These are phyloP conservation scores for Ogataea ganodermae DNA, from an alignment of 805 yeast genomes.

Conservation along the genomic window DNA sequence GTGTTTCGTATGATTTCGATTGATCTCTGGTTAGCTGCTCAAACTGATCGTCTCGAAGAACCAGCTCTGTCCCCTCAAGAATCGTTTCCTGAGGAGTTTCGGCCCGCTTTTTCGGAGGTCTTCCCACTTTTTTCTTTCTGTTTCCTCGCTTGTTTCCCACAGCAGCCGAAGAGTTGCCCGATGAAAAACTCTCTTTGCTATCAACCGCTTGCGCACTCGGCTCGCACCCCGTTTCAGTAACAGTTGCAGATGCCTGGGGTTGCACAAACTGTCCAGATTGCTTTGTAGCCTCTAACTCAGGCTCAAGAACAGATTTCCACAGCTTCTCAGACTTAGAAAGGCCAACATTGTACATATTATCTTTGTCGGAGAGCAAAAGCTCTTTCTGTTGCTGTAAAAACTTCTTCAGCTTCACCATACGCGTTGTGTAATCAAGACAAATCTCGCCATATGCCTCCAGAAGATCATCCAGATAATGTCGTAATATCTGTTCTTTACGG, in stretches of 20 bases:
- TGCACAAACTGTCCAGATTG: background rate
- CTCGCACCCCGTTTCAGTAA: no score
- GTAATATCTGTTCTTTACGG: constrained; percentile 27
- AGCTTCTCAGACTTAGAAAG: constrained; percentile 34
- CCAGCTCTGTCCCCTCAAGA: constrained; percentile 35
- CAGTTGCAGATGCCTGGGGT: background rate
- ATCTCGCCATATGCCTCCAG: constrained; percentile 31
- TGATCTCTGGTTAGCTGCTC: constrained; percentile 28
- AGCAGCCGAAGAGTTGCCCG: constrained; percentile 6
- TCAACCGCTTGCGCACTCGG: background rate
- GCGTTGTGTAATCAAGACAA: constrained; percentile 28
- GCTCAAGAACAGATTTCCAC: constrained; percentile 29
- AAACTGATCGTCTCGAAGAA: constrained; percentile 38
- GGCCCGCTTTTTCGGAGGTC: background rate
- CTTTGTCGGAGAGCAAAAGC: constrained; percentile 28
- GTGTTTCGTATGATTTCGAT: constrained; percentile 29
- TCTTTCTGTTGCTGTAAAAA: constrained; percentile 35
- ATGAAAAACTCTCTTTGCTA: constrained; percentile 5
- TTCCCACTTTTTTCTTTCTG: constrained; percentile 5
- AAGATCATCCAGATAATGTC: constrained; percentile 28
- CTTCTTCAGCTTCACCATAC: constrained; percentile 36
- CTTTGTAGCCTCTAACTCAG: background rate
- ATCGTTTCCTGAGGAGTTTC: constrained; percentile 11
- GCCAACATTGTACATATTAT: constrained; percentile 32
- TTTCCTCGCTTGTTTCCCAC: constrained; percentile 1